Evolutionary conservation across 1,284 basidiomycete species (phyloP), one percentile per base, ranked within the genome.

Genomic region (Clitocybe nebularis): DNA sequence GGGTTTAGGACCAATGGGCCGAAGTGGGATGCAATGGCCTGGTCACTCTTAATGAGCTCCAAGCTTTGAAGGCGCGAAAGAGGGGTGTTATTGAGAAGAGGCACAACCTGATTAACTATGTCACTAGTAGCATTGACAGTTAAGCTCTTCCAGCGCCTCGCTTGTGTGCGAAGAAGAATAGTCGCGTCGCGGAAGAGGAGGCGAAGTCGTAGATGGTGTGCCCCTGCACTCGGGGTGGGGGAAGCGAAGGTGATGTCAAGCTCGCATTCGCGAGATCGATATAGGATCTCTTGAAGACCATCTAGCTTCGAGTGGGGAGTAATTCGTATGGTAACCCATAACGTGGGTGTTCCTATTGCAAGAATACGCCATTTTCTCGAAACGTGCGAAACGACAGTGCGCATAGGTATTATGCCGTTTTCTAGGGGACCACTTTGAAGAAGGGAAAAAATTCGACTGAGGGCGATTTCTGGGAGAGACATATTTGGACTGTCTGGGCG

Each of bases 301-400:
- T 36, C 25, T 11, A 36, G 5, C 11, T 29, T 36, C 11, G 41
- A 35, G 21, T 23, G 19, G 1, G 29, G 11, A 3, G 45, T 39
- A 6, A 47, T 14, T 14, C 19, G 45, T 13, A 47, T 39, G 23
- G 44, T 46, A 5, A 43, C 26, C 55, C 55, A 56, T 9, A 56
- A 41, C 5, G 32, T 14, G 13, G 48, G 49, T 3, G 47, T 23
- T 17, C 22, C 24, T 8, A 50, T 39, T 13, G 42, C 41, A 4
- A 53, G 25, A 5, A 37, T 11, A 20, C 53, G 49, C 52, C 52
- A 56, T 39, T 40, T 40, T 24, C 30, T 29, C 10, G 43, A 49
- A 13, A 56, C 54, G 35, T 51, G 51, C 7, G 54, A 56, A 14
- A 56, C 13, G 14, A 17, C 19, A n/a, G n/a, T n/a, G n/a, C n/a